Evolutionary conservation across 2,329 filamentous ascomycete genomes (phyloP), one percentile per base, ranked within the genome.

Genomic region (Clonostachys rhizophaga): DNA sequence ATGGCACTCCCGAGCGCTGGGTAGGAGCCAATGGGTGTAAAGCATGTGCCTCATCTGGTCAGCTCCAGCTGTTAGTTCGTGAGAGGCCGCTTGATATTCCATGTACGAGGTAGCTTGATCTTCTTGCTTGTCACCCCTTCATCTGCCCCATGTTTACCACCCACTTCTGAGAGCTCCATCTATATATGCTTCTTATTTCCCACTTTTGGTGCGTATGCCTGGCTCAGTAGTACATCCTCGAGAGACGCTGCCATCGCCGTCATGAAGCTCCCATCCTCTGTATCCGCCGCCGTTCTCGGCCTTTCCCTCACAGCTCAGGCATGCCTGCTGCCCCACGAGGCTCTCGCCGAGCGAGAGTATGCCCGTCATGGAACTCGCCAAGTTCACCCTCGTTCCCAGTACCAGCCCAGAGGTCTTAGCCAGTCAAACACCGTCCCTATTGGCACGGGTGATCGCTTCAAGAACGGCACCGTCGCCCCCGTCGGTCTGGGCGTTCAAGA

Each of bases 401-500:
- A 10, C 50, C 68, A 12, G 56, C 43, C 66, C 45, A 64, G 73
- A 44, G 75, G 57, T 54, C 48, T 50, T 55, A 47, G 45, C 16
- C 42, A 47, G 42, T 36, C 45, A 30, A 68, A 36, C 8, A 59
- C 59, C 24, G 33, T 63, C 17, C 54, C 63, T 18, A 63, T 69
- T 47, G 71, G 51, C 58, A 69, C 58, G 47, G 71, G 55, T 57
- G 70, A 64, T 45, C 58, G 61, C 14, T 63, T 64, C 58, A 58
- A 59, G 34, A 56, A 59, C 47, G 69, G 69, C 24, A 64, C 59
- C 11, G 56, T 65, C 30, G 48, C 51, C 1, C 57, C 58, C 5
- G 47, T 50, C 33, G 58, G 48, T 35, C 47, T 66, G 6, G 60
- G 63, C 11, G 53, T 54, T 3, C 58, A 66, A 36, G 62, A 67